Percentiles rank a stretch among this genome's conserved stretches.
These are phyloP conservation scores for Cercophora samala DNA, from an alignment of 495 filamentous ascomycete genomes.

Conservation along the genomic window DNA sequence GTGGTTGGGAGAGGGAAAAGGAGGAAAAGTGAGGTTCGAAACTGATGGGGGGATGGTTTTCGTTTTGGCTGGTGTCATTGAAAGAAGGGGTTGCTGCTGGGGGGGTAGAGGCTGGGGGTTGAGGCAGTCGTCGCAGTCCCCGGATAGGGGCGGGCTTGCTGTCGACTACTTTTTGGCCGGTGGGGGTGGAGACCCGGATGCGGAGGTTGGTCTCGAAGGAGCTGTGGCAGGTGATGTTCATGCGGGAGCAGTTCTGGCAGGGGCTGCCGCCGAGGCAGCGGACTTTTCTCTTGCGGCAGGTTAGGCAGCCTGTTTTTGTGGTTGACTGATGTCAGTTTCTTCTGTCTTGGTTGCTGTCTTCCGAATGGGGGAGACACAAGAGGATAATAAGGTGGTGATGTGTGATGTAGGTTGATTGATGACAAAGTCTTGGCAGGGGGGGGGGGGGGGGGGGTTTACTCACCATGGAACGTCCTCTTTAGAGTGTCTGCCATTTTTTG, in stretches of 20 bases:
- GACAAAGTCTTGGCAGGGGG: not conserved
- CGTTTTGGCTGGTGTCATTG: not conserved
- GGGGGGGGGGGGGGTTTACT: too few relatives aligned
- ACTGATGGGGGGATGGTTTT: not conserved
- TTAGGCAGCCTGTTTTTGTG: conserved; percentile 31
- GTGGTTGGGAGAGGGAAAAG: not conserved
- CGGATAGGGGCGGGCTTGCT: conserved; percentile 15
- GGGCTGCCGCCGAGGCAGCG: conserved; percentile 35
- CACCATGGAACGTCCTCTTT: conserved; percentile 37
- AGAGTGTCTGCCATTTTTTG: conserved; percentile 27
- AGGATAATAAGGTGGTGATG: not conserved
- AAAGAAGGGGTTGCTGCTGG: not conserved
- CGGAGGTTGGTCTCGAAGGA: conserved; percentile 39
- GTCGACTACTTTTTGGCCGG: conserved; percentile 28
- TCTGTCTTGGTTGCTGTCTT: too few relatives aligned
- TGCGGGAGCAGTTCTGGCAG: conserved; percentile 35
- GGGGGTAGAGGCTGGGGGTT: not conserved
- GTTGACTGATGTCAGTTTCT: conserved; percentile 4
- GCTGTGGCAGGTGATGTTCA: conserved; percentile 36
- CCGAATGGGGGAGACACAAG: not conserved
- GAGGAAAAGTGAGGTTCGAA: not conserved
- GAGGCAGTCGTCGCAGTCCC: conserved; percentile 2
- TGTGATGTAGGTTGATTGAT: not conserved
- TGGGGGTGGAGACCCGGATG: conserved; percentile 30
- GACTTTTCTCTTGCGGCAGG: conserved; percentile 39